These are phyloP conservation scores for Brettanomyces naardenensis DNA, from an alignment of 805 yeast genomes.

Conservation along the genomic window DNA sequence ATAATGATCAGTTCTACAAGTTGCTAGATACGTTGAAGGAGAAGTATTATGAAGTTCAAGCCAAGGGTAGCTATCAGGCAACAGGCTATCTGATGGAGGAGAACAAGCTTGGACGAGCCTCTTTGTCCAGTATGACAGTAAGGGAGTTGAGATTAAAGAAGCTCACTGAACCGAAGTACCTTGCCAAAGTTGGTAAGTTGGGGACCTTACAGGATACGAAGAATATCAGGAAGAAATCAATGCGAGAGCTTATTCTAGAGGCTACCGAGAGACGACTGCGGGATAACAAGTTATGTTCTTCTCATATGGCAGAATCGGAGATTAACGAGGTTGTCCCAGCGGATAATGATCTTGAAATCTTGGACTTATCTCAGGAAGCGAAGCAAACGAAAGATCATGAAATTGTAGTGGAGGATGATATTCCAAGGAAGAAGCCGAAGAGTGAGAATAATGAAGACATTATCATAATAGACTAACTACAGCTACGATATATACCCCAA, in stretches of 20 bases:
- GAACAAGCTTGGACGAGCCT: slow-evolving; percentile 32
- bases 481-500: background rate
- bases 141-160: slow-evolving; percentile 35
- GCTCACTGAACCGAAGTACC: slow-evolving; percentile 31
- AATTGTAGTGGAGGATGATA: background rate
- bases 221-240: slow-evolving; percentile 8
- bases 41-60: slow-evolving; percentile 37
- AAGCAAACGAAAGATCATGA: background rate
- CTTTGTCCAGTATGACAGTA: slow-evolving; percentile 7
- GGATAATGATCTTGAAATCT: slow-evolving; percentile 36
- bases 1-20: slow-evolving; percentile 62
- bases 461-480: slow-evolving; percentile 4
- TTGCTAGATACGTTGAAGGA: slow-evolving; percentile 53
- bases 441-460: background rate
- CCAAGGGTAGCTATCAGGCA: slow-evolving; percentile 33
- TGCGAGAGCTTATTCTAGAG: slow-evolving; percentile 39
- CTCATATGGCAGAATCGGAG: slow-evolving; percentile 14
- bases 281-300: slow-evolving; percentile 44
- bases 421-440: slow-evolving; percentile 2
- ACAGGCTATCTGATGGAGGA: slow-evolving; percentile 46
- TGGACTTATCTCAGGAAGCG: slow-evolving; percentile 20
- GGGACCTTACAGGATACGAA: slow-evolving; percentile 14
- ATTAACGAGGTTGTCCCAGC: slow-evolving; percentile 30
- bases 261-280: slow-evolving; percentile 57
- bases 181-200: slow-evolving; percentile 31